Evolutionary conservation across 1,139 yeast species (phyloP), one percentile per base, ranked within the genome.

Genomic region (Lodderomyces parapsilosis): DNA sequence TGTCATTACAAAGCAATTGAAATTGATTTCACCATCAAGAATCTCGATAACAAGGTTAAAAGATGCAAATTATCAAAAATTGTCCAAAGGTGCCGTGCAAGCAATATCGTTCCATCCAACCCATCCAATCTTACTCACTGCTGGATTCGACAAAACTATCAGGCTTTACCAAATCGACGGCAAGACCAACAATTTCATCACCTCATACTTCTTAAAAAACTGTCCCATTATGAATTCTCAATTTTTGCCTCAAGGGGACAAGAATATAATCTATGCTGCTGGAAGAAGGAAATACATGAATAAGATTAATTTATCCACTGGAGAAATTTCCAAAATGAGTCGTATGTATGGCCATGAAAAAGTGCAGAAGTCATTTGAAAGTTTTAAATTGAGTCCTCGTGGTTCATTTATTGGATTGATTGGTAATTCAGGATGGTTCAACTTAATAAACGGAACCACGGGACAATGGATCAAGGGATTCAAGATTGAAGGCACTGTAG

Each of bases 241-340:
- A 47, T 89, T 88, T 61, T 80, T 80, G 42, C 68, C 72, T 6
- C 42, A 56, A 3, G 57, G 55, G 13, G 34, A 41, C 9, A 74
- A 78, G 38, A 66, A 62, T 45, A 48, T 66, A 51, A 80, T 93
- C 3, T 84, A 80, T 59, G 89, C 95, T 1, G 96, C 87, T 47
- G 99, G 99, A 47, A 81, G 97, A 68, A 81, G 99, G 68, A 78
- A 88, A 47, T 91, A 85, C 60, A 83, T 93, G 87, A 88, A 86
- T 64, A 82, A 89, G 44, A 91, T 98, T 96, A 93, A 90, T 62
- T 72, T 93, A 44, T 78, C 78, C 42, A 70, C 76, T 10, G 90
- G 91, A n/a, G 71, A 69, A 15, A 82, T 90, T 35, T 96, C 89
- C 51, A 93, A 91, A 63, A 80, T 93, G 39, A 80, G 89, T 42